These are phyloP conservation scores for Fusarium mexicanum DNA, from an alignment of 2,329 filamentous ascomycete species.

Conservation along the genomic window DNA sequence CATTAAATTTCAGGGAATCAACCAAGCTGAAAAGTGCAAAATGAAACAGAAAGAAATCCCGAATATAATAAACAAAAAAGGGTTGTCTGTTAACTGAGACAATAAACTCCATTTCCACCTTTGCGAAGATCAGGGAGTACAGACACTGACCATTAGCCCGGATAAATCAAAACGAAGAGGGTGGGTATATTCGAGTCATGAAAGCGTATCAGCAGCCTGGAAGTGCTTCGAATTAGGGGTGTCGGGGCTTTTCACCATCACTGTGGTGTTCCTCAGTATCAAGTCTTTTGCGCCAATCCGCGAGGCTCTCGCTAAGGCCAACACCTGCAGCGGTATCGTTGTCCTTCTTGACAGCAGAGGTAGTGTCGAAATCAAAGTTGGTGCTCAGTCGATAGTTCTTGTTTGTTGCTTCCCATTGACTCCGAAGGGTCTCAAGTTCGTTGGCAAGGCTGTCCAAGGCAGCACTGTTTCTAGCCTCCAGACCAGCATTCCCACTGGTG, in stretches of 20 bases:
- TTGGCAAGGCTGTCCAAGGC: conserved; percentile 91
- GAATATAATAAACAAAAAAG: conserved; percentile 27
- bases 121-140: conserved; percentile 41
- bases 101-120: conserved; percentile 44
- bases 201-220: conserved; percentile 44
- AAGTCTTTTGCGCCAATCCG: conserved; percentile 82
- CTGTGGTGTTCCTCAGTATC: conserved; percentile 61
- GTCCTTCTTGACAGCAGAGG: conserved; percentile 52
- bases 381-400: conserved; percentile 93
- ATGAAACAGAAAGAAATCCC: conserved; percentile 15
- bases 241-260: conserved; percentile 44
- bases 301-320: conserved; percentile 75
- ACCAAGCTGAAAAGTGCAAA: conserved; percentile 24
- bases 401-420: conserved; percentile 95
- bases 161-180: conserved; percentile 38
- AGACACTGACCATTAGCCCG: conserved; percentile 35
- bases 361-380: conserved; percentile 83
- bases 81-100: conserved; percentile 22
- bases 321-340: conserved; percentile 53
- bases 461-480: conserved; percentile 64
- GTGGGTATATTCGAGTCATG: conserved; percentile 49
- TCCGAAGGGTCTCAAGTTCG: conserved; percentile 89
- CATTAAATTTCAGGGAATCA: conserved; percentile 22
- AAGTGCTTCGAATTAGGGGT: conserved; percentile 36
- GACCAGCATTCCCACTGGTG: conserved; percentile 27